Evolutionary conservation across 441 rosid species (phyloP), one percentile per base, ranked within the genome.

Genomic region (Flueggea neowawraea): DNA sequence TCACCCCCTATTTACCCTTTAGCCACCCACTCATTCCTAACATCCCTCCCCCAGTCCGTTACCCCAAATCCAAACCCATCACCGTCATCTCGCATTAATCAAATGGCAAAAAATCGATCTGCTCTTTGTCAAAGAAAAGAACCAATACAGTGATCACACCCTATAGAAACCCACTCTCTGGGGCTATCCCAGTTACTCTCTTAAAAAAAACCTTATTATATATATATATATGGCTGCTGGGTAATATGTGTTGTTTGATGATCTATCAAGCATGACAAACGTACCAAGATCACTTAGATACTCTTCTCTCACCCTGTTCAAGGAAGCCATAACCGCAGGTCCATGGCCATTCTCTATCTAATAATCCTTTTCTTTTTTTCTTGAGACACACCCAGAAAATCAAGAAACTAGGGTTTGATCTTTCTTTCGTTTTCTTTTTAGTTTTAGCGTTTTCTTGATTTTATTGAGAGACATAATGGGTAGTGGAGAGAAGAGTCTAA

Each of bases 381-480:
- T n/a, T n/a, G n/a, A n/a, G n/a, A n/a, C n/a, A n/a, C n/a, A n/a
- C n/a, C n/a, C 28, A 33, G 49, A 49, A 45, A 52, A 31, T 5
- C 39, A 3, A 50, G 44, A 45, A 33, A 12, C 15, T 60, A 41
- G 31, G 54, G 36, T 61, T 66, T 64, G 39, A 45, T 15, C 36
- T 14, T 54, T 49, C 52, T 31, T 28, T 51, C 54, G 12, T 3
- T 57, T 32, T 12, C 69, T 43, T 12, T 4, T 58, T n/a, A 31
- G 8, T 52, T 51, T 16, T 15, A 13, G 52, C 9, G 16, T 11
- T 22, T 33, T n/a, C n/a, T 17, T 31, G 17, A 44, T 8, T 54
- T 13, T 12, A n/a, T n/a, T n/a, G n/a, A n/a, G 10, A 58, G 41
- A 41, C n/a, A n/a, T n/a, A 28, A 86, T 86, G 93, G 86, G 87